These are phyloP conservation scores for Rhizoclosmatium globosum DNA, from an alignment of 192 early-diverging fungal species.

Conservation along the genomic window DNA sequence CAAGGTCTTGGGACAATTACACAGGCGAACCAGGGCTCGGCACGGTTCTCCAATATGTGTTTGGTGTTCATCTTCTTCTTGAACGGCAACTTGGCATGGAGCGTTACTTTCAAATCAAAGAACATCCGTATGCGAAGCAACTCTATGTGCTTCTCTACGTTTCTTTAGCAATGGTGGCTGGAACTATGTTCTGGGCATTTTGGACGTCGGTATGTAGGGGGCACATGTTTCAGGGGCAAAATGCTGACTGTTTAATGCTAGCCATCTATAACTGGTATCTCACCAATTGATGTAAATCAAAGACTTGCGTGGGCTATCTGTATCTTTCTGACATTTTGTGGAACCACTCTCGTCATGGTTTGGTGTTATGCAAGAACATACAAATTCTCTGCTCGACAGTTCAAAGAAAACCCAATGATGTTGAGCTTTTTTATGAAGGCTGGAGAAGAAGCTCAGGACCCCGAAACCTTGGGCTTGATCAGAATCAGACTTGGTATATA, in stretches of 20 bases:
- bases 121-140: not conserved
- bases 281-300: slow-evolving; percentile 3
- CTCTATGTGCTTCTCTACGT: slow-evolving; percentile 1
- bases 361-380: slow-evolving; percentile 22
- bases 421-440: slow-evolving; percentile 12
- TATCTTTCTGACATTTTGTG: not conserved
- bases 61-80: slow-evolving; percentile 6
- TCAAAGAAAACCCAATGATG: slow-evolving; percentile 22
- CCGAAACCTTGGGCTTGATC: not conserved
- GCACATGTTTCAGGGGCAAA: too few species aligned
- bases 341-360: not conserved
- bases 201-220: not conserved
- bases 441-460: not conserved
- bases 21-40: not conserved
- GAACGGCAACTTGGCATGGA: slow-evolving; percentile 29
- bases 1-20: not conserved
- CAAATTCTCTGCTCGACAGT: slow-evolving; percentile 21
- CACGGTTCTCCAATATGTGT: not conserved
- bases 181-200: not conserved
- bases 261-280: not conserved
- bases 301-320: not conserved
- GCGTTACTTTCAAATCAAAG: slow-evolving; percentile 25
- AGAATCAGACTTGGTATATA: not conserved
- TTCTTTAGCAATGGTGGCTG: not conserved
- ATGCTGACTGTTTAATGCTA: too few species aligned